Base-by-base conservation (phyloP, 225 moss, liverwort and hornwort species). In the Thuidium tamariscinum region DNA sequence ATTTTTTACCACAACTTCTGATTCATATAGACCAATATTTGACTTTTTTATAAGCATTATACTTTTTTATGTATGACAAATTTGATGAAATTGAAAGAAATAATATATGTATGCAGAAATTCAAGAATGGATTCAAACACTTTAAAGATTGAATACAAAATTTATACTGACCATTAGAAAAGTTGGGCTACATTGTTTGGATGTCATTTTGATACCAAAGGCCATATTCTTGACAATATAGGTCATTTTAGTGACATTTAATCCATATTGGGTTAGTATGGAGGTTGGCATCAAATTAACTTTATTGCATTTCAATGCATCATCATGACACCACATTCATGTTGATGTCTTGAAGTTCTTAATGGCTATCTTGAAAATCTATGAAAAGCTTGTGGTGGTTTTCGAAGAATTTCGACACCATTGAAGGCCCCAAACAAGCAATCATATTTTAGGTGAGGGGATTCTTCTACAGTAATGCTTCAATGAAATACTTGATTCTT, bases 321-420 rank as follows among this genome's bases (percentile, higher is more conserved):
- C n/a, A n/a, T n/a, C n/a, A n/a, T n/a, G n/a, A n/a, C n/a, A n/a
- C n/a, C n/a, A n/a, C n/a, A n/a, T n/a, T n/a, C n/a, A n/a, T n/a
- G n/a, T n/a, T n/a, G n/a, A n/a, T n/a, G n/a, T n/a, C n/a, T n/a
- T n/a, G n/a, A n/a, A n/a, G n/a, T n/a, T n/a, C n/a, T 20, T 20
- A 73, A 19, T 7, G 0, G 15, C 0, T 0, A 0, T 2, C 17
- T 44, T 29, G 2, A 29, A 3, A 42, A 71, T 0, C 5, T 44
- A 5, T 0, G 0, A 0, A 44, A 9, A 27, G 5, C 16, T 70
- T 70, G 42, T 71, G 2, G 29, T 71, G 10, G 1, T 11, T 46
- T 11, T 0, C 2, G 9, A 0, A 44, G 10, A 46, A 44, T 71
- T 71, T 44, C 0, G 0, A 2, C 18, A 30, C 2, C 4, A 32